Percentiles rank a stretch among this genome's conserved stretches.
Evolutionary conservation across 176 grass and related monocot genomes (phyloP).

Genomic region (Eremochloa ophiuroides): DNA sequence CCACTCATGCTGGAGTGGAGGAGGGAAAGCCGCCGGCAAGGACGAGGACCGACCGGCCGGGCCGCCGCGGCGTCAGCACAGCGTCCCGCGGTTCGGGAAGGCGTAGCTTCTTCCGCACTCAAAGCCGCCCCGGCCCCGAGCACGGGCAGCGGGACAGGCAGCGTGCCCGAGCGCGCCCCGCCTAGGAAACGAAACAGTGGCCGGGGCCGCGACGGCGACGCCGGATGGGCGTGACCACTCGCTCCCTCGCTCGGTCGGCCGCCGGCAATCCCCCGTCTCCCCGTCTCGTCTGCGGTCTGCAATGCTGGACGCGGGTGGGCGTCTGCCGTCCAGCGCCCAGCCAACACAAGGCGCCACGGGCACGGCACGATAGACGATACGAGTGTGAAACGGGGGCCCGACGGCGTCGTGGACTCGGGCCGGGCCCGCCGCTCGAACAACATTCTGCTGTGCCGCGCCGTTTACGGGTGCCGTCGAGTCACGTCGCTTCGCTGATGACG

Average conservation of each 20-base stretch:
- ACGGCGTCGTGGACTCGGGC: no score
- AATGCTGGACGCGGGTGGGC: no score
- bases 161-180: neutral
- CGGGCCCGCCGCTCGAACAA: no score
- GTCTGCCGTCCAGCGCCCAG: neutral
- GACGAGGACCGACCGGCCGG: neutral
- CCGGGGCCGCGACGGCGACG: slow-evolving; percentile 14
- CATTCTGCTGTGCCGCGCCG: no score
- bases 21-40: no score
- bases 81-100: neutral
- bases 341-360: neutral
- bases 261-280: neutral
- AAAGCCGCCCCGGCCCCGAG: neutral
- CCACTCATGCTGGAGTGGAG: no score
- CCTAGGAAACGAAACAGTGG: neutral
- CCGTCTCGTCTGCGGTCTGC: no score
- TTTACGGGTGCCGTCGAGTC: no score
- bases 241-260: neutral
- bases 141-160: neutral
- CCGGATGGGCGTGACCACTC: neutral
- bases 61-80: neutral
- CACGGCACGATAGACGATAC: no score
- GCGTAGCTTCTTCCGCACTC: slow-evolving; percentile 34
- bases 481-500: neutral
- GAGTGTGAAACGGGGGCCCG: neutral